phyloP scores from a whole-genome alignment of 2,329 filamentous ascomycete species.

The Penicillium sp. region DNA sequence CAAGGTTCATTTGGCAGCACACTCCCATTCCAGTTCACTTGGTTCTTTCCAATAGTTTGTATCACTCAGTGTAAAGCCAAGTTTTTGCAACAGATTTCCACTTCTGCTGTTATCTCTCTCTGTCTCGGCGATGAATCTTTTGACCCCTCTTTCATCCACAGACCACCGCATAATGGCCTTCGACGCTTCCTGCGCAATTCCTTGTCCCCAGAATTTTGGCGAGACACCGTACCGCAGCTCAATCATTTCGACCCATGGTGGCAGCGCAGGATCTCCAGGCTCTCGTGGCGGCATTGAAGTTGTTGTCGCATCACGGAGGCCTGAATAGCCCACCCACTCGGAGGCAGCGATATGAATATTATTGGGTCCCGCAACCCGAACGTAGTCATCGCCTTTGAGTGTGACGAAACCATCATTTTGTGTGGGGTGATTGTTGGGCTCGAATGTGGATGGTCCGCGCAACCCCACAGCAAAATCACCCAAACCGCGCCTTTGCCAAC shows the following conservation, averaged over 20 bases:
- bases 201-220: slow-evolving; percentile 22
- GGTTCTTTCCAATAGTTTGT: slow-evolving; percentile 26
- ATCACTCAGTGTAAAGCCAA: slow-evolving; percentile 22
- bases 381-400: slow-evolving; percentile 3
- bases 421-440: background rate
- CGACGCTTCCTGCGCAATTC: slow-evolving; percentile 23
- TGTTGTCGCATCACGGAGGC: slow-evolving; percentile 23
- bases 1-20: background rate
- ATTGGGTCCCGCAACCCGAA: background rate
- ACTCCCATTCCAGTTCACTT: slow-evolving; percentile 20
- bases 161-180: slow-evolving; percentile 25
- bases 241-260: slow-evolving; percentile 27
- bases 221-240: slow-evolving; percentile 28
- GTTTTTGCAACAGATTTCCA: slow-evolving; percentile 22
- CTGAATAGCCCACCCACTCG: slow-evolving; percentile 23
- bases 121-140: slow-evolving; percentile 26
- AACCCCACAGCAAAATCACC: slow-evolving; percentile 22
- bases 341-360: slow-evolving; percentile 3
- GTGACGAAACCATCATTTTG: background rate
- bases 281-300: slow-evolving; percentile 18
- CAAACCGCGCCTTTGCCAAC: slow-evolving; percentile 10
- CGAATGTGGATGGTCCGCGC: background rate
- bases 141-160: slow-evolving; percentile 18
- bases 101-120: slow-evolving; percentile 25
- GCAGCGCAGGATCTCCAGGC: slow-evolving; percentile 9